Conservation (phyloP, 2,329 filamentous ascomycete genomes). For the Pseudocercospora fijiensis region DNA sequence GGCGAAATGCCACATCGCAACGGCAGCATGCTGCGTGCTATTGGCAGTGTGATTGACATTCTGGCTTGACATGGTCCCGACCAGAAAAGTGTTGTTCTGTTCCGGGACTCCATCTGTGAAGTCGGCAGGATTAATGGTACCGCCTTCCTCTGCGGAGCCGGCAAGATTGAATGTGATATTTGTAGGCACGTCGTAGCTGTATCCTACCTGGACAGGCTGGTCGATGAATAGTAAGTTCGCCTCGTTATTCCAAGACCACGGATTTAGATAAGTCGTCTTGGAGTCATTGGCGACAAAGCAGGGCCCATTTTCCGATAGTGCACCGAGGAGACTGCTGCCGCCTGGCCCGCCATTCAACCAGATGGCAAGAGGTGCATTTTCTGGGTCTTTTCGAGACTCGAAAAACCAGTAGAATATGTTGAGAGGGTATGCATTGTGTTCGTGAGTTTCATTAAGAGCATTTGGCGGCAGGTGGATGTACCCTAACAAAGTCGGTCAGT, state of each 20-base stretch:
- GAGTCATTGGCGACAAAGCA: slow-evolving; percentile 40
- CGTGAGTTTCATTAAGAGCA: slow-evolving; percentile 31
- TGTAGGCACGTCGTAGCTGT: slow-evolving; percentile 34
- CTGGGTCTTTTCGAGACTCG: slow-evolving; percentile 56
- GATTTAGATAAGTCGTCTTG: slow-evolving; percentile 48
- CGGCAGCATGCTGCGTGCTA: slow-evolving; percentile 35
- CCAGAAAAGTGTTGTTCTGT: slow-evolving; percentile 34
- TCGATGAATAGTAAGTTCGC: slow-evolving; percentile 58
- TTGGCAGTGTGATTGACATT: slow-evolving; percentile 39
- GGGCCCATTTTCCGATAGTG: slow-evolving; percentile 41
- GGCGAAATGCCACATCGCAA: slow-evolving; percentile 62
- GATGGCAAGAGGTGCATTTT: slow-evolving; percentile 57
- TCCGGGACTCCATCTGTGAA: slow-evolving; percentile 41
- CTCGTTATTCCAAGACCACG: slow-evolving; percentile 60
- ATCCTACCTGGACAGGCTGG: slow-evolving; percentile 37
- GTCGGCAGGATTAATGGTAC: slow-evolving; percentile 24
- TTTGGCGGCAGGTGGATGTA: slow-evolving; percentile 38
- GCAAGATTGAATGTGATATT: slow-evolving; percentile 35
- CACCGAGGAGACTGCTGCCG: slow-evolving; percentile 54
- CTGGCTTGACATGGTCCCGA: slow-evolving; percentile 61
- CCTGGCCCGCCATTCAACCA: slow-evolving; percentile 64
- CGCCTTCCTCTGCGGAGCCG: slow-evolving; percentile 6
- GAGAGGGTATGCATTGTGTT: slow-evolving; percentile 47
- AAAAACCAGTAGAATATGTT: slow-evolving; percentile 63
- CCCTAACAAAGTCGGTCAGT: slow-evolving; percentile 34